Conservation (phyloP, 208 protist species). For the Trypanosoma vivax region DNA sequence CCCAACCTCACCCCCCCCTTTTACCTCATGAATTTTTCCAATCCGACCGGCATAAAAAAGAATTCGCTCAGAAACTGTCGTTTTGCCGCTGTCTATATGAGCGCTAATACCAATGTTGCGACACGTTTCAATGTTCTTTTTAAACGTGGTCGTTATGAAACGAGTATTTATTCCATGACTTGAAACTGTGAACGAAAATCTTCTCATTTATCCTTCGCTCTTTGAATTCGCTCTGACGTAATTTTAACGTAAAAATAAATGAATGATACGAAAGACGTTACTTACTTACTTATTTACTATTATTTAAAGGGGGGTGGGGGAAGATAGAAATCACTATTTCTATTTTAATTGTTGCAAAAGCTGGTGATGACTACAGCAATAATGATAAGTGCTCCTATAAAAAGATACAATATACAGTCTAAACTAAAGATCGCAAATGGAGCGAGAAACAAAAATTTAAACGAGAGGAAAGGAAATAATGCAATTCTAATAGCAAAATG, state of each 20-base stretch:
- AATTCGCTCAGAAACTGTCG: slow-evolving; percentile 98
- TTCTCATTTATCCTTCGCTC: not conserved
- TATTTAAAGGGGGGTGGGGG: too few relatives aligned
- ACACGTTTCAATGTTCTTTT: slow-evolving; percentile 58
- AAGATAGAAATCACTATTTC: too few relatives aligned
- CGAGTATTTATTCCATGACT: slow-evolving; percentile 21
- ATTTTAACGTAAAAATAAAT: too few relatives aligned
- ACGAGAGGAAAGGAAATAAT: not conserved
- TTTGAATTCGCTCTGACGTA: too few relatives aligned
- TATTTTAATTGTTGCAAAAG: too few relatives aligned
- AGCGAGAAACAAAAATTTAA: not conserved
- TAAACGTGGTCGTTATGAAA: slow-evolving; percentile 65
- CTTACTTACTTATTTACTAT: too few relatives aligned
- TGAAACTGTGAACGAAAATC: slow-evolving; percentile 15
- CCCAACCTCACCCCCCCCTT: slow-evolving; percentile 96
- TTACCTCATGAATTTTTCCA: slow-evolving; percentile 96
- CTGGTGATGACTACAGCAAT: too few relatives aligned
- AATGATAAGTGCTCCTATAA: too few relatives aligned
- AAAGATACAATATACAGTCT: too few relatives aligned
- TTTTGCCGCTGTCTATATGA: slow-evolving; percentile 99
- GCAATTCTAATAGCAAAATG: too few relatives aligned
- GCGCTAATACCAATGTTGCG: slow-evolving; percentile 97
- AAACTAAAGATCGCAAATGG: slow-evolving; percentile 7
- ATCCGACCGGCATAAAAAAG: slow-evolving; percentile 97
- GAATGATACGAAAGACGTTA: too few relatives aligned